Conservation (phyloP, 108 stramenopile genomes). For the Skeletonema grethae region DNA sequence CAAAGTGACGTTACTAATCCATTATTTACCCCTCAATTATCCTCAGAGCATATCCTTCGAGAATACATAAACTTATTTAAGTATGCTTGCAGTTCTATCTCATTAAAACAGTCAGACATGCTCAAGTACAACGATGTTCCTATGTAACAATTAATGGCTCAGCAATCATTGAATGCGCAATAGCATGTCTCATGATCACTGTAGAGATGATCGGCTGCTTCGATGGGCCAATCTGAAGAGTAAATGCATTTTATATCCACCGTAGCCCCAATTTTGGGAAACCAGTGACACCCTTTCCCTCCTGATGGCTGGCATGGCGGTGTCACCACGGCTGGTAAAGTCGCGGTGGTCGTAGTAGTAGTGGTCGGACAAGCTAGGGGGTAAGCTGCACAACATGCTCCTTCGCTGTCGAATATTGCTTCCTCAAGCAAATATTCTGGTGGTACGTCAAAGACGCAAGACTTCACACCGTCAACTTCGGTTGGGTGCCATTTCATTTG, state of each 20-base stretch:
- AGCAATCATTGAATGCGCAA: neutral
- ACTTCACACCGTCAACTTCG: neutral
- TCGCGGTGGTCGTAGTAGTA: neutral
- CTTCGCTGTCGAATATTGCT: neutral
- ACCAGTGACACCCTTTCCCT: neutral
- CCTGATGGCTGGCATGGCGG: neutral
- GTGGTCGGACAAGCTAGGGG: neutral
- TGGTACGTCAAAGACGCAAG: neutral
- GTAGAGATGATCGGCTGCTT: neutral
- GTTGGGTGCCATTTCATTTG: neutral
- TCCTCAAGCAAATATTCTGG: too few relatives aligned
- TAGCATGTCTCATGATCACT: neutral
- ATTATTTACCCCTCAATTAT: too few relatives aligned
- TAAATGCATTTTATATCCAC: neutral
- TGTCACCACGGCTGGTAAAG: neutral
- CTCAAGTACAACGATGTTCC: too few relatives aligned
- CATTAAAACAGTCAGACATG: too few relatives aligned
- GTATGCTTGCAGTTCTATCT: too few relatives aligned
- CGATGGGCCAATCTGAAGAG: neutral
- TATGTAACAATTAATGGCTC: neutral
- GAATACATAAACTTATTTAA: too few relatives aligned
- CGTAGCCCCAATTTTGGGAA: neutral
- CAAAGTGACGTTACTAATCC: too few relatives aligned
- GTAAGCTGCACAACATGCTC: neutral
- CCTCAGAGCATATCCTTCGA: too few relatives aligned